phyloP scores from a whole-genome alignment of 345 rosid species.

The Salix caprea region DNA sequence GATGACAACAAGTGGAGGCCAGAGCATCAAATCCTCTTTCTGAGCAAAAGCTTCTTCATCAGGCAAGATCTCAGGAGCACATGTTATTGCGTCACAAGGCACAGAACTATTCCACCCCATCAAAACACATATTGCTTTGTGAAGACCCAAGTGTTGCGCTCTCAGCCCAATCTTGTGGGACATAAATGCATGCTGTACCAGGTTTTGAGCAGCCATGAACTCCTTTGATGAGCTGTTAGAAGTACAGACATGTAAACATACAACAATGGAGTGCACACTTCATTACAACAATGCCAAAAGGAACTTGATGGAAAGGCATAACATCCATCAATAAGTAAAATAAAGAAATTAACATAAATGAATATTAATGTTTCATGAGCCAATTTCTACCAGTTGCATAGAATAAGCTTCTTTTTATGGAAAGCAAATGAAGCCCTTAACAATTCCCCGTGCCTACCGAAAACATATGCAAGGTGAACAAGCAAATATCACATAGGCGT shows the following conservation, averaged over 20 bases:
- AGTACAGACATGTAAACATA: constrained; percentile 4
- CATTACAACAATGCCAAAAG: not conserved
- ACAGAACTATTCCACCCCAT: constrained; percentile 48
- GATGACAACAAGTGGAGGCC: constrained; percentile 47
- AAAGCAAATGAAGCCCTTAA: not conserved
- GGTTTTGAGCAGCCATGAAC: constrained; percentile 41
- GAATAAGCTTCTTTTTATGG: not conserved
- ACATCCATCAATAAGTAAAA: not conserved
- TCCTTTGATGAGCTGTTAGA: constrained; percentile 46
- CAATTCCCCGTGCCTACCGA: not conserved
- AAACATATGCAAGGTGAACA: not conserved
- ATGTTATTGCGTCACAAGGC: constrained; percentile 36
- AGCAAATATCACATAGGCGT: not conserved
- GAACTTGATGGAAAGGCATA: not conserved
- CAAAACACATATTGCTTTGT: constrained; percentile 50
- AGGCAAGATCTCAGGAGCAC: constrained; percentile 41
- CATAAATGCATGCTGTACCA: constrained; percentile 54
- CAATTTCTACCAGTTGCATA: not conserved
- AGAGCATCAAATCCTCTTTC: constrained; percentile 50
- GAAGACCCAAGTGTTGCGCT: constrained; percentile 51
- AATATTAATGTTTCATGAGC: not conserved
- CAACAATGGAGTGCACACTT: not conserved
- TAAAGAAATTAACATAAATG: not conserved
- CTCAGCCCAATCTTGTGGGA: constrained; percentile 48
- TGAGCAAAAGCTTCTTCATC: constrained; percentile 38